These are phyloP conservation scores for Sordariomycetes sp. DNA, from an alignment of 2,329 filamentous ascomycete genomes.

Conservation along the genomic window DNA sequence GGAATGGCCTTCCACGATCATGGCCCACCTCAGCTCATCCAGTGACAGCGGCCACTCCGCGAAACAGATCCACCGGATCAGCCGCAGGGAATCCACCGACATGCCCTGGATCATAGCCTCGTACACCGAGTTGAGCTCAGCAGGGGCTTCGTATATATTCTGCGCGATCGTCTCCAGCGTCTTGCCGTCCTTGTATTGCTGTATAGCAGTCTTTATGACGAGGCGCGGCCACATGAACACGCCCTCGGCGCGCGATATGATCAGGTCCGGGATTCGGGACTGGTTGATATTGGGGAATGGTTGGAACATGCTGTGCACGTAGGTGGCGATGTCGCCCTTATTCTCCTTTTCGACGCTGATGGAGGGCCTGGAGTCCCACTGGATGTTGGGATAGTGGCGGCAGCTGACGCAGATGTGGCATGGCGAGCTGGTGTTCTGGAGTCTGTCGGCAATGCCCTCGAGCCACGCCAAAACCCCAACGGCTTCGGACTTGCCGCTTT, in stretches of 20 bases:
- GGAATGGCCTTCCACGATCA: slow-evolving; percentile 14
- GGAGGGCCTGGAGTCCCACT: slow-evolving; percentile 9
- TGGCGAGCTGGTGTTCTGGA: slow-evolving; percentile 5
- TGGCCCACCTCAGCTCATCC: slow-evolving; percentile 19
- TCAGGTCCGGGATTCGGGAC: slow-evolving; percentile 7
- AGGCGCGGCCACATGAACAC: slow-evolving; percentile 26
- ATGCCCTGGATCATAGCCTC: slow-evolving; percentile 10
- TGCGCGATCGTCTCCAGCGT: slow-evolving; percentile 7
- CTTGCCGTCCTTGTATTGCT: slow-evolving; percentile 7
- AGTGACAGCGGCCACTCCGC: slow-evolving; percentile 13
- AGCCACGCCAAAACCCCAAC: slow-evolving; percentile 10
- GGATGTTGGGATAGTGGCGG: slow-evolving; percentile 19
- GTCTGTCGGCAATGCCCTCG: slow-evolving; percentile 11
- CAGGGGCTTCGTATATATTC: slow-evolving; percentile 13
- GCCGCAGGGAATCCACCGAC: slow-evolving; percentile 9
- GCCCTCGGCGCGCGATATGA: slow-evolving; percentile 15
- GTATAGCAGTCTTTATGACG: too few species aligned
- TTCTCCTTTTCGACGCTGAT: slow-evolving; percentile 21
- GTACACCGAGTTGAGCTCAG: slow-evolving; percentile 15
- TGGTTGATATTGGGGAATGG: too few species aligned
- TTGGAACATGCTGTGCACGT: not conserved
- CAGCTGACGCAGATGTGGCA: slow-evolving; percentile 20
- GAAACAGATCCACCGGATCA: slow-evolving; percentile 23
- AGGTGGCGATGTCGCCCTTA: slow-evolving; percentile 9
- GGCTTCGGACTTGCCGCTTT: slow-evolving; percentile 16